These are phyloP conservation scores for Torulaspora quercuum DNA, from an alignment of 805 yeast genomes.

Conservation along the genomic window DNA sequence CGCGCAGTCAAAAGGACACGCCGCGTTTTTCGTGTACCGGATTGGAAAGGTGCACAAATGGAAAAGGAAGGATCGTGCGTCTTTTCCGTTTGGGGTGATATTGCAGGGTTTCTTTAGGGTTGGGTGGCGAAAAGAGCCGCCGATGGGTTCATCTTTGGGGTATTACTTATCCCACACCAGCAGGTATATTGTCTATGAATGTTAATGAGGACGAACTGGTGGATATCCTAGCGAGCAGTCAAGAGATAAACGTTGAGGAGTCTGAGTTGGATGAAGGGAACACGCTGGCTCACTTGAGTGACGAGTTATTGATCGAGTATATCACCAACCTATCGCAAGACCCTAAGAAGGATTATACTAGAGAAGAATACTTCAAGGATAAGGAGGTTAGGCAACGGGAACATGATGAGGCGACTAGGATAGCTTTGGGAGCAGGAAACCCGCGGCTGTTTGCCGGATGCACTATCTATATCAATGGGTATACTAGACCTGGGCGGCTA, in stretches of 20 bases:
- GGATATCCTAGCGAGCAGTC: conserved; percentile 6
- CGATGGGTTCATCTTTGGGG: too few species aligned
- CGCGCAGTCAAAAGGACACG: too few species aligned
- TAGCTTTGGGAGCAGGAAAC: conserved; percentile 19
- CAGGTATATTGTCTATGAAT: too few species aligned
- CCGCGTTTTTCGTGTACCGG: too few species aligned
- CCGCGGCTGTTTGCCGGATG: conserved; percentile 57
- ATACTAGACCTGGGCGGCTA: conserved; percentile 74
- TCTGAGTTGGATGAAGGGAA: conserved; percentile 4
- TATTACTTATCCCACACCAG: too few species aligned
- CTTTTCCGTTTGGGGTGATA: too few species aligned
- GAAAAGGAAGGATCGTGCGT: too few species aligned
- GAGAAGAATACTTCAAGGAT: conserved; percentile 27
- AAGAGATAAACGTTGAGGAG: neutral
- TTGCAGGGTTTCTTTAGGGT: conserved; percentile 1
- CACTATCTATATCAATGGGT: conserved; percentile 79
- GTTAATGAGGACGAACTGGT: conserved; percentile 5
- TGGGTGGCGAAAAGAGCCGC: neutral
- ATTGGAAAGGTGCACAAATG: too few species aligned
- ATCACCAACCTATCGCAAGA: conserved; percentile 19
- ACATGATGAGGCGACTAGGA: conserved; percentile 24
- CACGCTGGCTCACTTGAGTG: conserved; percentile 20
- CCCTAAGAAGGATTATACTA: conserved; percentile 12
- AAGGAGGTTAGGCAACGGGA: conserved; percentile 26
- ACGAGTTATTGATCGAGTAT: conserved; percentile 23